Evolutionary conservation across 371 early-diverging fungal genomes (phyloP), one percentile per base, ranked within the genome.

Genomic region (Mortierella sp.): DNA sequence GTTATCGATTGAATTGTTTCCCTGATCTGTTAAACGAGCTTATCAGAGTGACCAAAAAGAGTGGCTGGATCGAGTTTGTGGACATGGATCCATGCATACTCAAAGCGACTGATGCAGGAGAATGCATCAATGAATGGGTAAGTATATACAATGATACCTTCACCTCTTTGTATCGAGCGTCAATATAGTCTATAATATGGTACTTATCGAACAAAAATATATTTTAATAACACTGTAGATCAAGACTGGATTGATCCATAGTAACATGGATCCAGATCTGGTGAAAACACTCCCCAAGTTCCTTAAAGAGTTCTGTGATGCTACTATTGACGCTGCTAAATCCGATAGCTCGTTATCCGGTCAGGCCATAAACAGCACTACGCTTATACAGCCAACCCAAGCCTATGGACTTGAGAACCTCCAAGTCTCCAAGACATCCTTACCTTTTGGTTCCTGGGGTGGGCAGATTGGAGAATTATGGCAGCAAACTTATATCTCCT

Each of bases 11-110:
- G 26, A 72, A 66, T 58, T 40, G 59, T 34, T 76, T 85, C 65
- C 82, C 74, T 2, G 70, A 71, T 12, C 66, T 85, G 23, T 54
- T 82, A 29, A 47, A 66, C 2, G 87, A 87, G 61, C 59, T 87
- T 53, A 45, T 78, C 29, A 71, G 87, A 28, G 84, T 87, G 1
- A 84, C 85, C 8, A 85, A 85, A 75, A 83, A 79, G 29, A 83
- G 69, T n/a, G 87, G 87, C 7, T 87, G 77, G 73, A 69, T 87
- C n/a, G 85, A 87, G 66, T 68, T 87, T 60, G 72, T 83, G 3
- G 86, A 85, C 56, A 74, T 79, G 75, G 83, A 84, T 54, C 76
- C 83, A 15, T 75, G 71, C 42, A 66, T 75, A 26, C 47, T 68
- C 57, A 80, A 75, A 49, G 65, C 78, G 0, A 75, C 70, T 10